Conservation (phyloP, 805 yeast species). For the Candida sonorensis region DNA sequence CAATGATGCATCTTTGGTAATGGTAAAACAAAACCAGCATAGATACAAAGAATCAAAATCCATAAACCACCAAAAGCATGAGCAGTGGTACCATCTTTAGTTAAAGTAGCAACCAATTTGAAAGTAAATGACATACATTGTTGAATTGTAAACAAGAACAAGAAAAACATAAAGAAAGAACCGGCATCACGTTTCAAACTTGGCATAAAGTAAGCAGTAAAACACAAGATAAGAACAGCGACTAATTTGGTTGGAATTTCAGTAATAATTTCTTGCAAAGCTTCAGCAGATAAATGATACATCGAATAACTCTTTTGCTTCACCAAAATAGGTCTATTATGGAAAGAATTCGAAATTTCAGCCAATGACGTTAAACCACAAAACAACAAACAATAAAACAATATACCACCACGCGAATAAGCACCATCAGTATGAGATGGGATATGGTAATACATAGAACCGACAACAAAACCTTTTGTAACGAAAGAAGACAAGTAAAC, state of each 20-base stretch:
- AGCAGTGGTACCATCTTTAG: conserved; percentile 48
- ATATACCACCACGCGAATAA: conserved; percentile 54
- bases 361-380: conserved; percentile 58
- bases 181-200: conserved; percentile 45
- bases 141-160: conserved; percentile 34
- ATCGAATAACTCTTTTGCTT: conserved; percentile 59
- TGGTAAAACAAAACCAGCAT: conserved; percentile 43
- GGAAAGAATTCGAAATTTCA: conserved; percentile 55
- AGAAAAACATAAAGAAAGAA: conserved; percentile 44
- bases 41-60: conserved; percentile 51
- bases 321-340: conserved; percentile 54
- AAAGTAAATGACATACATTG: conserved; percentile 49
- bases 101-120: conserved; percentile 46
- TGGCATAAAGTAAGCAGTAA: conserved; percentile 47
- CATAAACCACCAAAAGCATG: conserved; percentile 49
- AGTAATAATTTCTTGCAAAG: conserved; percentile 52
- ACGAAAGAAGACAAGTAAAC: conserved; percentile 48
- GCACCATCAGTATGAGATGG: conserved; percentile 47
- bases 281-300: conserved; percentile 60
- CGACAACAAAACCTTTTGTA: conserved; percentile 52
- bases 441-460: conserved; percentile 52
- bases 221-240: conserved; percentile 42
- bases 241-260: conserved; percentile 52
- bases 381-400: conserved; percentile 54
- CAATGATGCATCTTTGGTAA: conserved; percentile 45